phyloP scores from a whole-genome alignment of 805 yeast species.

The Diddensiella transvaalensis region DNA sequence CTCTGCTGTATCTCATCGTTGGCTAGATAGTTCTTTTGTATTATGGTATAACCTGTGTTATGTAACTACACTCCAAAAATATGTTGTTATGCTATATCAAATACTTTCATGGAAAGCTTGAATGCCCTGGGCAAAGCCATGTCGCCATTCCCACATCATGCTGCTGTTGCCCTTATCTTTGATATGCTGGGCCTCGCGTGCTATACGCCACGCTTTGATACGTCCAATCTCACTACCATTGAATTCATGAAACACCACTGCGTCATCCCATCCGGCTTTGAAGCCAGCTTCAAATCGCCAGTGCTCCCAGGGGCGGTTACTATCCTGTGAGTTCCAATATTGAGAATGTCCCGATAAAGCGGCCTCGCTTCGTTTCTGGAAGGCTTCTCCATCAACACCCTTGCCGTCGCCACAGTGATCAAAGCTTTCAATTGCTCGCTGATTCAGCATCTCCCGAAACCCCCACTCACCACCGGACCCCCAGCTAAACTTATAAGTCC shows the following conservation, averaged over 20 bases:
- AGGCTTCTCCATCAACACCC: conserved; percentile 19
- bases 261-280: conserved; percentile 69
- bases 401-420: conserved; percentile 26
- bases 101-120: conserved; percentile 35
- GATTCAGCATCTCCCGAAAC: conserved; percentile 67
- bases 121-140: conserved; percentile 70
- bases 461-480: conserved; percentile 99
- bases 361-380: conserved; percentile 39
- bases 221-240: conserved; percentile 75
- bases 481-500: conserved; percentile 83
- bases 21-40: too few relatives aligned
- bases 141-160: conserved; percentile 84
- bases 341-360: conserved; percentile 47
- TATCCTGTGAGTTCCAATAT: conserved; percentile 65
- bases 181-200: conserved; percentile 63
- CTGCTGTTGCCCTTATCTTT: conserved; percentile 50
- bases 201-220: conserved; percentile 58
- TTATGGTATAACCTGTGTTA: too few relatives aligned
- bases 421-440: conserved; percentile 49
- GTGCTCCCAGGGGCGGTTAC: conserved; percentile 66
- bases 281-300: conserved; percentile 81
- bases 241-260: conserved; percentile 61
- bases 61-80: too few relatives aligned
- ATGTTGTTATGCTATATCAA: too few relatives aligned
- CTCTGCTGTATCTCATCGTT: too few relatives aligned